Evolutionary conservation across 2,329 filamentous ascomycete genomes (phyloP).

Genomic region (Amesomyces nigricolor): DNA sequence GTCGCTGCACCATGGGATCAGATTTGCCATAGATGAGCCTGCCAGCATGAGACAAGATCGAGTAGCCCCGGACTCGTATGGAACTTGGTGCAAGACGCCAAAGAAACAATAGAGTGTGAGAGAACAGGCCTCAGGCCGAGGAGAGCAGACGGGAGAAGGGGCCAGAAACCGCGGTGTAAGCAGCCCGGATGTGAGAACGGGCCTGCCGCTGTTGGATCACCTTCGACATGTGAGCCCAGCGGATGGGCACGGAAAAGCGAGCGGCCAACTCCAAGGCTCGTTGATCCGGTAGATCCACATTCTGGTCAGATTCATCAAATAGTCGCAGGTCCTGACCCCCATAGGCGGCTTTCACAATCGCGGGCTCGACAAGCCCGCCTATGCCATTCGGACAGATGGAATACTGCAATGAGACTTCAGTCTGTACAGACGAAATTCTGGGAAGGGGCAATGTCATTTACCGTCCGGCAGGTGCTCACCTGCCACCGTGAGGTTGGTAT

Average conservation of each 20-base stretch:
- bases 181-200: background rate
- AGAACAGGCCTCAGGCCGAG: background rate
- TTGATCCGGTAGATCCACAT: background rate
- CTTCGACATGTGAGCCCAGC: background rate
- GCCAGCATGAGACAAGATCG: background rate
- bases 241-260: background rate
- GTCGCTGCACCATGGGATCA: background rate
- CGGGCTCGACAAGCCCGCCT: background rate
- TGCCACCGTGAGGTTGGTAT: background rate
- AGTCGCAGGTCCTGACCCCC: background rate
- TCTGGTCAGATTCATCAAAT: background rate
- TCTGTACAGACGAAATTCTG: no score
- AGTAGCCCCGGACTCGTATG: background rate
- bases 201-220: background rate
- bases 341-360: background rate
- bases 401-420: background rate
- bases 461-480: background rate
- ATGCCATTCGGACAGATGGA: background rate
- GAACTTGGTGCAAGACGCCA: background rate
- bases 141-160: background rate
- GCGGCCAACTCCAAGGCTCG: background rate
- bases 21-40: background rate
- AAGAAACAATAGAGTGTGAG: background rate
- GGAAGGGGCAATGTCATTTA: background rate
- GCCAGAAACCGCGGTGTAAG: background rate